phyloP scores from a whole-genome alignment of 1,284 basidiomycete genomes.

The Tranzscheliella williamsii region DNA sequence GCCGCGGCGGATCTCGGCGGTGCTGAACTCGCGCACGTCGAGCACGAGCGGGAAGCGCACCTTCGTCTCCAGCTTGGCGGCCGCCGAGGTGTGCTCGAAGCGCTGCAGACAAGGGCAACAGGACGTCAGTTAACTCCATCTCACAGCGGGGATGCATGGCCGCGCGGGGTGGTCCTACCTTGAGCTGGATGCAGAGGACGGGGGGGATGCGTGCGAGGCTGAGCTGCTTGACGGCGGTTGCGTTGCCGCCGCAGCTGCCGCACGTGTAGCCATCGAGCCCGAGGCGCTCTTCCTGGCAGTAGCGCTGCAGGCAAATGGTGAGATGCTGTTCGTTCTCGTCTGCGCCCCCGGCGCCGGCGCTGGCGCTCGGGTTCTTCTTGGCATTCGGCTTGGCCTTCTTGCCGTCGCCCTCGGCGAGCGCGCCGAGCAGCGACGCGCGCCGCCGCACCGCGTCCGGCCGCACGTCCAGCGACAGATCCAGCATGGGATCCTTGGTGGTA shows the following conservation, averaged over 20 bases:
- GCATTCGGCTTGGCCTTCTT: constrained; percentile 58
- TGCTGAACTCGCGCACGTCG: constrained; percentile 86
- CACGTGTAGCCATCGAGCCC: constrained; percentile 64
- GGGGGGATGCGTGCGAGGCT: constrained; percentile 83
- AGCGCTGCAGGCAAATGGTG: constrained; percentile 43
- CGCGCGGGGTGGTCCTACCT: constrained; percentile 71
- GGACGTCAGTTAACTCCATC: constrained; percentile 2
- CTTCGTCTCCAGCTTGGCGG: constrained; percentile 76
- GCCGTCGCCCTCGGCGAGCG: constrained; percentile 2
- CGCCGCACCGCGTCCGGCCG: constrained; percentile 35
- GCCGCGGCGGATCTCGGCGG: constrained; percentile 62
- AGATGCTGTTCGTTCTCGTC: constrained; percentile 49
- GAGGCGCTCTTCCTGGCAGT: constrained; percentile 54
- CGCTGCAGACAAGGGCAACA: constrained; percentile 66
- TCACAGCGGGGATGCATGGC: too few species aligned
- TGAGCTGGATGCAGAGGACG: constrained; percentile 92
- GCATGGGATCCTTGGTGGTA: constrained; percentile 81
- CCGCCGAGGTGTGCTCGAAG: constrained; percentile 77
- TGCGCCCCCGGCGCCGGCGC: constrained; percentile 2
- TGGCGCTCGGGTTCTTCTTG: constrained; percentile 17
- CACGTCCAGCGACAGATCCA: constrained; percentile 88
- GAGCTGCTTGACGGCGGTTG: constrained; percentile 69
- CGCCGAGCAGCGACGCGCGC: constrained; percentile 1
- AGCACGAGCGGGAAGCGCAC: constrained; percentile 81
- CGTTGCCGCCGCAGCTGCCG: constrained; percentile 53